Evolutionary conservation across 805 yeast genomes (phyloP).

Genomic region (Cyberlindnera subsufficiens): DNA sequence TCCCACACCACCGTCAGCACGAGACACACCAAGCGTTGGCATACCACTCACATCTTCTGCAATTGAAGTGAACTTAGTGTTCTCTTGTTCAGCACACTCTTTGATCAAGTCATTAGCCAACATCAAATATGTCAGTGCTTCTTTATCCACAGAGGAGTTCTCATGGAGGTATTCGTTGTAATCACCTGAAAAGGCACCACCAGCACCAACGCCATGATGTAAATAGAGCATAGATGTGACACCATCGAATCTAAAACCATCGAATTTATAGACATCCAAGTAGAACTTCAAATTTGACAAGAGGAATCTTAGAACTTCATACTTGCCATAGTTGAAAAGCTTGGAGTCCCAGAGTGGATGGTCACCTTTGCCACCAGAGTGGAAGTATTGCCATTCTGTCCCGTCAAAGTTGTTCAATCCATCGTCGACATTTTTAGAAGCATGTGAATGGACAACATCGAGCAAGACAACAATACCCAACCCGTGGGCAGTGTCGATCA

Average conservation of each 20-base stretch:
- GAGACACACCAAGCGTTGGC: constrained; percentile 86
- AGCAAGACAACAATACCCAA: constrained; percentile 80
- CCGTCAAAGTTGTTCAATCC: constrained; percentile 94
- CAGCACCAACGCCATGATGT: constrained; percentile 89
- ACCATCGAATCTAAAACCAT: constrained; percentile 96
- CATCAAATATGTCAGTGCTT: constrained; percentile 83
- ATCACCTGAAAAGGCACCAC: constrained; percentile 82
- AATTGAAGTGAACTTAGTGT: constrained; percentile 59
- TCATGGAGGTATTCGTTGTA: constrained; percentile 85
- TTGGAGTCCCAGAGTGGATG: constrained; percentile 97
- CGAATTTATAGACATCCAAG: constrained; percentile 78
- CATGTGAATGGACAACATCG: constrained; percentile 95
- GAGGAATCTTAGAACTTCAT: constrained; percentile 85
- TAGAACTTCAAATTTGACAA: constrained; percentile 80
- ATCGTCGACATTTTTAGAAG: constrained; percentile 89
- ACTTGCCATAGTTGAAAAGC: constrained; percentile 83
- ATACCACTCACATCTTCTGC: constrained; percentile 98
- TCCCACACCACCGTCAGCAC: constrained; percentile 79
- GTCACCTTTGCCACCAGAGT: constrained; percentile 81
- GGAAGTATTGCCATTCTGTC: constrained; percentile 92
- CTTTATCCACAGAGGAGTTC: constrained; percentile 72
- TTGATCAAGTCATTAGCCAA: constrained; percentile 78
- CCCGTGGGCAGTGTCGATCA: constrained; percentile 87
- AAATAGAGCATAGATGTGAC: constrained; percentile 88
- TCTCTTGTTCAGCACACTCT: constrained; percentile 38